Base-by-base conservation (phyloP, 1,284 basidiomycete genomes). In the Boletus semigastroideus region DNA sequence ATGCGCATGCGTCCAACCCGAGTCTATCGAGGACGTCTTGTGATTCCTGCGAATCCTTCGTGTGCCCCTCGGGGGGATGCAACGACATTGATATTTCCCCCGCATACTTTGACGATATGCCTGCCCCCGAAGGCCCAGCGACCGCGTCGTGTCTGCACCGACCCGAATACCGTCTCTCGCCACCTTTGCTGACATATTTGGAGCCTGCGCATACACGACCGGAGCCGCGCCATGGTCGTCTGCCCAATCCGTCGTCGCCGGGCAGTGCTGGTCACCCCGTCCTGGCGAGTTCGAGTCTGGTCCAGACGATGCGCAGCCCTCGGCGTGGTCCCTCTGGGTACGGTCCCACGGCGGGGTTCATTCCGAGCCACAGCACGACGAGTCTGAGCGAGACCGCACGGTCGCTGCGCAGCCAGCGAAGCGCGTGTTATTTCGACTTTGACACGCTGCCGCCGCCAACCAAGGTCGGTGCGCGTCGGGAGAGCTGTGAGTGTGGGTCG, bases 51-150 rank as follows among this genome's bases (percentile, higher is more conserved):
- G 57, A 46, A 43, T 56, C 63, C 1, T 54, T 33, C 7, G 55
- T 48, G 30, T 46, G 46, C 31, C 58, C 49, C 39, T 56, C 61
- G 27, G 30, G 4, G 20, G 63, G 67, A 27, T 52, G 42, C 39
- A 47, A 56, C 59, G 69, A 55, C 58, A 70, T 58, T 79, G 74
- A 83, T 48, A 79, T 87, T 27, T 87, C 84, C 4, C 80, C 78
- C 5, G 82, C 82, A 0, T 82, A 79, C 64, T 85, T 78, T 56
- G 84, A 87, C 56, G 74, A 76, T 14, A 74, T 83, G 41, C 76
- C 78, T 6, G 72, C 72, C 0, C 74, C 82, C 4, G 82, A 83
- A 51, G 80, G 78, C 1, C 79, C 78, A 10, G 78, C 77, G 10
- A 80, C 75, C 1, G 72, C 72, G 17, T 72, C 76, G 16, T 68